Conservation (phyloP, 441 rosid species). For the Populus tomentosa region DNA sequence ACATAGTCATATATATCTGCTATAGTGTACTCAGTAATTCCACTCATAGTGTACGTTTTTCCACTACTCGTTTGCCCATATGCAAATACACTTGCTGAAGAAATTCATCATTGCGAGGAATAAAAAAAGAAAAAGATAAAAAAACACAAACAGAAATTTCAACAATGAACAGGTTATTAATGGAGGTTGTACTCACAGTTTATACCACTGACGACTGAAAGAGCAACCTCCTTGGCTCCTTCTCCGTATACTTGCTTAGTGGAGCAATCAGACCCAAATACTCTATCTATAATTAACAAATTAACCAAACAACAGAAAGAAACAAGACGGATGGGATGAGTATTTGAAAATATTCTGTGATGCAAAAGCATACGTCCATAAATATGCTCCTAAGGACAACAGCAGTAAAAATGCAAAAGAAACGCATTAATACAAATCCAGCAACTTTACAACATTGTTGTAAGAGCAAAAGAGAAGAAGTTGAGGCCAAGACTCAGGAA, state of each 20-base stretch:
- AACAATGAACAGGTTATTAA: background rate
- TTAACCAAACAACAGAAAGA: background rate
- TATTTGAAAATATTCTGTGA: background rate
- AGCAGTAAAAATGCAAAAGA: background rate
- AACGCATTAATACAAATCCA: background rate
- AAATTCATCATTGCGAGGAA: conserved; percentile 3
- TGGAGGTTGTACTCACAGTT: conserved; percentile 52
- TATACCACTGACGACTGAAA: conserved; percentile 73
- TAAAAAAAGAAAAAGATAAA: background rate
- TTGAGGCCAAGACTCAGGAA: background rate
- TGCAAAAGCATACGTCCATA: background rate
- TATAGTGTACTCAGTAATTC: conserved; percentile 70
- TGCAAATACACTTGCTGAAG: conserved; percentile 93
- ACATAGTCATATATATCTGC: conserved; percentile 82
- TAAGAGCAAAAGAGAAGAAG: background rate
- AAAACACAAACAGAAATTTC: background rate
- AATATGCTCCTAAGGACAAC: background rate
- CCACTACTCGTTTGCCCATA: conserved; percentile 39
- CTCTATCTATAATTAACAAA: conserved; percentile 49
- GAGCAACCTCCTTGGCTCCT: conserved; percentile 80
- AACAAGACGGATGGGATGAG: conserved; percentile 2
- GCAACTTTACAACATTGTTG: background rate
- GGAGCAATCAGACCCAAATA: conserved; percentile 50
- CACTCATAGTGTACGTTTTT: conserved; percentile 86
- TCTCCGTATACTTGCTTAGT: conserved; percentile 69